Conservation (phyloP, 1,139 yeast species). For the Scheffersomyces lignicola region DNA sequence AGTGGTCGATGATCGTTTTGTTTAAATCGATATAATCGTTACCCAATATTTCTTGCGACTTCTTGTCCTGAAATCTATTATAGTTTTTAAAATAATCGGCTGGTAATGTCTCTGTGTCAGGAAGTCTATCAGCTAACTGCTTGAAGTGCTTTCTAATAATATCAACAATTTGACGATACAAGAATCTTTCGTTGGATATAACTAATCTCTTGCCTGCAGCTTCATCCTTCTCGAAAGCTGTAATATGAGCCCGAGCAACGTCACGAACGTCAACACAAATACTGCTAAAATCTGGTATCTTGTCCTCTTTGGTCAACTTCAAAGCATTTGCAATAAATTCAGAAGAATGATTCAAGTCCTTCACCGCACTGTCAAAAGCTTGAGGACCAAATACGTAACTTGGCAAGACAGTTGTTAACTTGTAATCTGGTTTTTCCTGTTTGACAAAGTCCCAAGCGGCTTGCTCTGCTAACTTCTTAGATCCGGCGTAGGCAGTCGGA, state of each 20-base stretch:
- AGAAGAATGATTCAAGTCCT: slow-evolving; percentile 30
- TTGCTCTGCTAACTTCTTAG: slow-evolving; percentile 49
- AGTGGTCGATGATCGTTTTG: slow-evolving; percentile 42
- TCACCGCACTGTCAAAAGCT: slow-evolving; percentile 27
- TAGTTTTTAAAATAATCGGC: too few species aligned
- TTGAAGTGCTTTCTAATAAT: slow-evolving; percentile 22
- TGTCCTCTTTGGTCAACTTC: slow-evolving; percentile 11
- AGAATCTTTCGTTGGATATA: slow-evolving; percentile 24
- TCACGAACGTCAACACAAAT: slow-evolving; percentile 50
- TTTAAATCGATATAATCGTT: too few species aligned
- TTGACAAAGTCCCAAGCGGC: slow-evolving; percentile 35
- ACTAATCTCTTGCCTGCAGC: slow-evolving; percentile 25
- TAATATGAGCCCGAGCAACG: slow-evolving; percentile 51
- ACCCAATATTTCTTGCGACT: too few species aligned
- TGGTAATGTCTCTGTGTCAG: too few species aligned
- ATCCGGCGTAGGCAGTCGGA: slow-evolving; percentile 39
- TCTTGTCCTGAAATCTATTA: too few species aligned
- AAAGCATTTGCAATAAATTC: slow-evolving; percentile 26
- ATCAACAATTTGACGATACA: too few species aligned
- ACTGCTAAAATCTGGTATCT: slow-evolving; percentile 17
- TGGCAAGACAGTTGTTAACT: slow-evolving; percentile 30
- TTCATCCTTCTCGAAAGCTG: slow-evolving; percentile 33
- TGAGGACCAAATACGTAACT: slow-evolving; percentile 43
- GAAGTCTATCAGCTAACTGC: slow-evolving; percentile 8
- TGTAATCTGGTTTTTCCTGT: slow-evolving; percentile 24